Evolutionary conservation across 2,329 filamentous ascomycete species (phyloP).

Genomic region (Paecilomyces fulvus): DNA sequence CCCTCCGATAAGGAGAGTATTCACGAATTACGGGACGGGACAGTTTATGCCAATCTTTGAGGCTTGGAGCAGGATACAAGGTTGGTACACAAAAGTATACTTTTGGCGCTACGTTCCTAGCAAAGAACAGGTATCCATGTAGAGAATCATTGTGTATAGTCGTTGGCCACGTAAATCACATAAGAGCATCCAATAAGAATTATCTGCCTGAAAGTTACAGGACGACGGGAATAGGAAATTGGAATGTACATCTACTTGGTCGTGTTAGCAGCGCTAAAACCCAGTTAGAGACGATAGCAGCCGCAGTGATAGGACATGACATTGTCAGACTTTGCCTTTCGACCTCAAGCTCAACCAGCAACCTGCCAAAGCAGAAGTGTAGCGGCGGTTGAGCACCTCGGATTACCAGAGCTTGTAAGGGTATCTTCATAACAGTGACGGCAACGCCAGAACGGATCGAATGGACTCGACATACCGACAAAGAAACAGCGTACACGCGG

Average conservation of each 20-base stretch:
- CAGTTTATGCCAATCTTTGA: constrained; percentile 33
- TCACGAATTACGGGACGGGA: constrained; percentile 35
- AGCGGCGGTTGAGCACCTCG: constrained; percentile 35
- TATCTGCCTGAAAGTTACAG: background rate
- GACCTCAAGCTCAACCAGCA: constrained; percentile 38
- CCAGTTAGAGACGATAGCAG: background rate
- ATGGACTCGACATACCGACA: constrained; percentile 7
- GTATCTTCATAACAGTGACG: constrained; percentile 26
- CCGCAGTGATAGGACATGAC: background rate
- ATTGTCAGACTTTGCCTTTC: constrained; percentile 37
- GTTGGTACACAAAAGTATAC: background rate
- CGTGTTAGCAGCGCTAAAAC: background rate
- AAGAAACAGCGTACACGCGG: background rate
- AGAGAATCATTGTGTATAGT: background rate
- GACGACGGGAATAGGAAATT: background rate
- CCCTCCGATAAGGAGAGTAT: constrained; percentile 29
- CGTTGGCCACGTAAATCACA: background rate
- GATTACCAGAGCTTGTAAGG: constrained; percentile 36
- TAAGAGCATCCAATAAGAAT: background rate
- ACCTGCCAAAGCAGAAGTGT: constrained; percentile 11
- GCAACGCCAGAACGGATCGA: constrained; percentile 2
- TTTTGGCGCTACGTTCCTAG: background rate
- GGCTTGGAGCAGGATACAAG: too few species aligned
- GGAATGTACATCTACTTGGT: background rate
- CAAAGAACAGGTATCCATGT: background rate